These are phyloP conservation scores for Blastobotrys capitulatus DNA, from an alignment of 1,139 yeast species.

Conservation along the genomic window DNA sequence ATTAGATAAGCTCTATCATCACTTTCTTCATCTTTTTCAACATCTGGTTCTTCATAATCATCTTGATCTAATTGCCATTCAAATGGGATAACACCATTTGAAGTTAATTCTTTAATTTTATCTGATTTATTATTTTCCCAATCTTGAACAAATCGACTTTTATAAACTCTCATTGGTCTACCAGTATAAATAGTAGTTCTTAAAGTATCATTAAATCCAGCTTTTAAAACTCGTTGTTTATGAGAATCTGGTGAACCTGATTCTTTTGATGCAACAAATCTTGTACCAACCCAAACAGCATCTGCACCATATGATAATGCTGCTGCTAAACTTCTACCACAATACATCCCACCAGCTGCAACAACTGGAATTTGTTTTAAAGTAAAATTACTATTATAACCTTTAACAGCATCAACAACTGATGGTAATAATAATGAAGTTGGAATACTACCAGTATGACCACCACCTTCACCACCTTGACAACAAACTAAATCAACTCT, in stretches of 20 bases:
- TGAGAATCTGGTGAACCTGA: slow-evolving; percentile 26
- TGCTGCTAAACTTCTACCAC: slow-evolving; percentile 30
- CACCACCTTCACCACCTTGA: slow-evolving; percentile 51
- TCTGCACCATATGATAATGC: slow-evolving; percentile 40
- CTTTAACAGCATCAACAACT: slow-evolving; percentile 34
- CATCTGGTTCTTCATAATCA: slow-evolving; percentile 16
- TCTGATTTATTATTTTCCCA: slow-evolving; percentile 25
- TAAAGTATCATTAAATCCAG: slow-evolving; percentile 24
- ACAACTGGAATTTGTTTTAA: slow-evolving; percentile 33
- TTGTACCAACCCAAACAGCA: slow-evolving; percentile 41
- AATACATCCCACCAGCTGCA: slow-evolving; percentile 45
- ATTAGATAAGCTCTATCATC: slow-evolving; percentile 21
- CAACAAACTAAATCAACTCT: slow-evolving; percentile 40
- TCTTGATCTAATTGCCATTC: slow-evolving; percentile 21
- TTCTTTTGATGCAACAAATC: slow-evolving; percentile 27
- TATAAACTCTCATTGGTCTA: slow-evolving; percentile 26
- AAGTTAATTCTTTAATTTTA: slow-evolving; percentile 22
- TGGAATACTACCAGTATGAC: slow-evolving; percentile 40
- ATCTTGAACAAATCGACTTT: slow-evolving; percentile 22
- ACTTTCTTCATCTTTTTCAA: slow-evolving; percentile 15
- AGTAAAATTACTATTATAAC: slow-evolving; percentile 23
- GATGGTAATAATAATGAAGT: slow-evolving; percentile 31
- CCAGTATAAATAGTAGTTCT: slow-evolving; percentile 27
- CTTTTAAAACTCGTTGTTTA: slow-evolving; percentile 23
- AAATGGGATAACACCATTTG: slow-evolving; percentile 24